Evolutionary conservation across 768 basidiomycete genomes (phyloP).

Genomic region (Suillus clintonianus): DNA sequence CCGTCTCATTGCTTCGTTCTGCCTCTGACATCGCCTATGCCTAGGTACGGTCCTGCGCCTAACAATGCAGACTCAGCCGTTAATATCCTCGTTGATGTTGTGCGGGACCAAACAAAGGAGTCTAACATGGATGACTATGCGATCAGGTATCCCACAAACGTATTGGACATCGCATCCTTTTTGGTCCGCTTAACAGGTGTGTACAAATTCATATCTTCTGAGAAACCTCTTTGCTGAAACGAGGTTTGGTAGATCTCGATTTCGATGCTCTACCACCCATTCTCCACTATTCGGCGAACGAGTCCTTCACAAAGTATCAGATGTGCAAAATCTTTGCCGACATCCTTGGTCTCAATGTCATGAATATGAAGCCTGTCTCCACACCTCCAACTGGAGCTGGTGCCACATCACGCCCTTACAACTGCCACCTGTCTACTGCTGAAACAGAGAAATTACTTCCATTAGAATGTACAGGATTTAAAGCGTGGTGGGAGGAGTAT

Average conservation of each 20-base stretch:
- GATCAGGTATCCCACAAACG: conserved; percentile 90
- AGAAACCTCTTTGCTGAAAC: not conserved
- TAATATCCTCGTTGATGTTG: conserved; percentile 85
- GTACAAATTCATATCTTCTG: conserved; percentile 16
- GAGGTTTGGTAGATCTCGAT: conserved; percentile 31
- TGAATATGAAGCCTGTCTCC: conserved; percentile 68
- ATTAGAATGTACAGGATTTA: conserved; percentile 68
- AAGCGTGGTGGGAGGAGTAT: conserved; percentile 79
- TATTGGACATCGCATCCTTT: conserved; percentile 83
- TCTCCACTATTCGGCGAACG: conserved; percentile 82
- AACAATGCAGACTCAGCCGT: conserved; percentile 88
- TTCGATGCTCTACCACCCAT: conserved; percentile 59
- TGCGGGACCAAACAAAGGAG: conserved; percentile 80
- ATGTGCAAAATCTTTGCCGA: conserved; percentile 81
- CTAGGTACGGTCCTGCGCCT: conserved; percentile 83
- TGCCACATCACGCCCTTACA: conserved; percentile 74
- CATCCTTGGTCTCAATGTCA: conserved; percentile 62
- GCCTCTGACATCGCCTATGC: conserved; percentile 6
- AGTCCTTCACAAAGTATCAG: conserved; percentile 90
- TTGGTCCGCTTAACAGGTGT: conserved; percentile 74
- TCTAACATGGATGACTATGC: conserved; percentile 98
- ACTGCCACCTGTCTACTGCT: conserved; percentile 76
- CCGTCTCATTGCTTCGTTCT: not conserved
- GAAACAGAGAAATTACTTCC: conserved; percentile 71
- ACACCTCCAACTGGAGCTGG: conserved; percentile 63